Percentiles rank a stretch among this genome's conserved stretches.
phyloP scores from a whole-genome alignment of 148 eudicot species.

The Chenopodium formosanum region DNA sequence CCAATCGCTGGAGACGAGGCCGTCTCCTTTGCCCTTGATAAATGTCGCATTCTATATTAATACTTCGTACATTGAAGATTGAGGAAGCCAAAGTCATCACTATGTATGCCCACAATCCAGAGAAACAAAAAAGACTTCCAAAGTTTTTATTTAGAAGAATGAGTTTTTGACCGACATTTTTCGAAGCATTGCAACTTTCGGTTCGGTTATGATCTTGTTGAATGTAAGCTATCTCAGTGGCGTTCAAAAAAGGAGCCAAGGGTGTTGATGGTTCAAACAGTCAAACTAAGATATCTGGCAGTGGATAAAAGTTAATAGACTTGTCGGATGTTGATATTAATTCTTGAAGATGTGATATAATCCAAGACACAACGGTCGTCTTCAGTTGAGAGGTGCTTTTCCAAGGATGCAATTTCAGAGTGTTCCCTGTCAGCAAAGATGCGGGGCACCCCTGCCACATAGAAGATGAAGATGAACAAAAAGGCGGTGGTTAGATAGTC shows the following conservation, averaged over 20 bases:
- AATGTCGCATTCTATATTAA: not conserved
- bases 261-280: not conserved
- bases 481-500: not conserved
- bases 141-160: not conserved
- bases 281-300: not conserved
- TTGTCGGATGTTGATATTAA: constrained; percentile 92
- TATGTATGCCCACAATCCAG: not conserved
- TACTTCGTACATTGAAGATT: not conserved
- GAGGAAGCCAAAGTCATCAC: not conserved
- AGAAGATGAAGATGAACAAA: constrained; percentile 7
- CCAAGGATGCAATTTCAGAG: constrained; percentile 63
- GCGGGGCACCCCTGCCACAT: constrained; percentile 78
- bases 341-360: constrained; percentile 70
- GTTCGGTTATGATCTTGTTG: too few species aligned
- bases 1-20: not conserved
- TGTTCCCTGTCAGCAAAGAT: constrained; percentile 70
- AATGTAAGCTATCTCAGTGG: not conserved
- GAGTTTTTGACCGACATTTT: not conserved
- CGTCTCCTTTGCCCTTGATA: too few species aligned
- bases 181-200: not conserved
- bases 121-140: not conserved
- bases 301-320: constrained; percentile 46
- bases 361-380: constrained; percentile 59
- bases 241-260: not conserved
- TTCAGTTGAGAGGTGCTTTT: constrained; percentile 44